phyloP scores from a whole-genome alignment of 2,329 filamentous ascomycete species.

The Neophaeococcomyces mojaviensis region DNA sequence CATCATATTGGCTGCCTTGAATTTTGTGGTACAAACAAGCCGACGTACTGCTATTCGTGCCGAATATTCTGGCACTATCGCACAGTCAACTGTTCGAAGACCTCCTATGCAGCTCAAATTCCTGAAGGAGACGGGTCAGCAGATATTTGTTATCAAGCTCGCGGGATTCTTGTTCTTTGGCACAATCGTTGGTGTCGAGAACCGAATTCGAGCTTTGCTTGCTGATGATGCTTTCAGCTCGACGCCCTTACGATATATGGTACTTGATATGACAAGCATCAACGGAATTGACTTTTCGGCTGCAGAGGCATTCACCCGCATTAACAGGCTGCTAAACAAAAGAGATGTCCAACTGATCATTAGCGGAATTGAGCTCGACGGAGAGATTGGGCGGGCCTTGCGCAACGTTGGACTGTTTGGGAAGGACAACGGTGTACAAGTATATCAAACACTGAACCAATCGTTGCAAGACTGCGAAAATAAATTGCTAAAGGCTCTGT shows the following conservation, averaged over 20 bases:
- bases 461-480: slow-evolving; percentile 94
- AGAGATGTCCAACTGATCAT: slow-evolving; percentile 75
- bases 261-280: slow-evolving; percentile 83
- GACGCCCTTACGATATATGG: slow-evolving; percentile 77
- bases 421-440: slow-evolving; percentile 63
- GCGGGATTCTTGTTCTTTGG: slow-evolving; percentile 97
- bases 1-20: slow-evolving; percentile 83
- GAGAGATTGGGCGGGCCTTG: slow-evolving; percentile 68
- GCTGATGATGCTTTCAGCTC: slow-evolving; percentile 71
- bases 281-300: slow-evolving; percentile 93
- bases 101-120: slow-evolving; percentile 86
- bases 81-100: slow-evolving; percentile 83
- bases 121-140: slow-evolving; percentile 72
- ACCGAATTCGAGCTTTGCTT: slow-evolving; percentile 72
- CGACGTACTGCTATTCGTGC: slow-evolving; percentile 81
- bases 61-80: slow-evolving; percentile 81
- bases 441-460: slow-evolving; percentile 86
- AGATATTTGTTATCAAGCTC: slow-evolving; percentile 86
- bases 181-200: slow-evolving; percentile 91
- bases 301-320: slow-evolving; percentile 86
- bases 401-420: slow-evolving; percentile 76
- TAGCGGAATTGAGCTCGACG: slow-evolving; percentile 70
- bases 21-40: slow-evolving; percentile 85
- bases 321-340: slow-evolving; percentile 72
- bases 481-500: slow-evolving; percentile 75